A percentile compares a stretch with the other conserved stretches of the same genome.
Evolutionary conservation across 2,329 filamentous ascomycete genomes (phyloP).

Genomic region (Aspergillus hiratsukae): DNA sequence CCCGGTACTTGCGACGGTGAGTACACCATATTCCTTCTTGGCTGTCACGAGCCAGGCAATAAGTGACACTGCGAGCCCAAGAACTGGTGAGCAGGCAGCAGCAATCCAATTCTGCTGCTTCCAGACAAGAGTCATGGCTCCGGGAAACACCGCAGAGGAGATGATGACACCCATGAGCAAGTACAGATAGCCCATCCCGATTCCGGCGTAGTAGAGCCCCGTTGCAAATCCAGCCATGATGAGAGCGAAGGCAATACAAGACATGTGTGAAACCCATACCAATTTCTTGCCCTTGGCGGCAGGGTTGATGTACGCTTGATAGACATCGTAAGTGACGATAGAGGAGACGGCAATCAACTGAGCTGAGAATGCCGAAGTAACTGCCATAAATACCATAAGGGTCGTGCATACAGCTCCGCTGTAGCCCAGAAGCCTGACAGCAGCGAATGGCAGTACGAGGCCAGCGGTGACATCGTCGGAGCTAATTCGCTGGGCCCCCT

Average conservation of each 20-base stretch:
- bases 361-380: conserved; percentile 76
- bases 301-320: conserved; percentile 82
- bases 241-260: conserved; percentile 69
- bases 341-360: conserved; percentile 84
- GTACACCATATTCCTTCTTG: conserved; percentile 61
- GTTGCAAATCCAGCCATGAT: conserved; percentile 75
- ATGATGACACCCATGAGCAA: conserved; percentile 91
- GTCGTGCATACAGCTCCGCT: conserved; percentile 75
- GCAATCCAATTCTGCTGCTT: conserved; percentile 72
- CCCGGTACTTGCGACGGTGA: conserved; percentile 71
- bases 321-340: conserved; percentile 84
- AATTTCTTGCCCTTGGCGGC: conserved; percentile 68
- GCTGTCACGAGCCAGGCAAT: conserved; percentile 76
- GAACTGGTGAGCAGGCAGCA: conserved; percentile 63
- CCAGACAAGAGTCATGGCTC: conserved; percentile 77
- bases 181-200: conserved; percentile 86
- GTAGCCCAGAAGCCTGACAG: conserved; percentile 75
- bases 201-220: conserved; percentile 67
- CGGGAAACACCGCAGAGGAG: conserved; percentile 76
- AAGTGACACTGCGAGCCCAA: conserved; percentile 65
- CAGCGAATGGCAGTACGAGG: conserved; percentile 77
- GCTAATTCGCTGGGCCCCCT: conserved; percentile 69
- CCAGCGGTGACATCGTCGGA: conserved; percentile 74
- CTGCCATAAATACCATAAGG: conserved; percentile 83
- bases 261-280: conserved; percentile 73